Percentiles rank a stretch among this genome's conserved stretches.
phyloP scores from a whole-genome alignment of 441 rosid genomes.

The Corymbia citriodora region DNA sequence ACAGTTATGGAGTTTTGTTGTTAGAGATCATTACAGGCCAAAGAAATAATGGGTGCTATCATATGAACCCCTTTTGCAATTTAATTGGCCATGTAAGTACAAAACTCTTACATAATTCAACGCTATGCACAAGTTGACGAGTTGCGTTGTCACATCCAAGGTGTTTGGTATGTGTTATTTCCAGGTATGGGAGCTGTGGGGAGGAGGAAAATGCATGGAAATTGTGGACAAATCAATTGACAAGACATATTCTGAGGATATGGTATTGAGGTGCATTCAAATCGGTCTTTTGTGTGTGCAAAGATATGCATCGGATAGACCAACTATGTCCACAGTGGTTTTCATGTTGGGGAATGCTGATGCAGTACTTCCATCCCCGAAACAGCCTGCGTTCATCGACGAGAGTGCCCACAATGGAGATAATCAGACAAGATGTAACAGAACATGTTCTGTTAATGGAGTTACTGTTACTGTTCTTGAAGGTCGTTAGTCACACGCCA shows the following conservation, averaged over 20 bases:
- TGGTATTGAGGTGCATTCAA: conserved; percentile 1
- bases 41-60: not conserved
- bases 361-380: not conserved
- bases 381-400: not conserved
- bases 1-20: not conserved
- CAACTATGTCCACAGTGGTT: conserved; percentile 6
- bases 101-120: not conserved
- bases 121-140: not conserved
- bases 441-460: conserved; percentile 29
- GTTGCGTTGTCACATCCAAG: not conserved
- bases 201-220: not conserved
- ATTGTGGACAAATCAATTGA: not conserved
- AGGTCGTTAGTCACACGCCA: conserved; percentile 14
- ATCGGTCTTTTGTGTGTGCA: conserved; percentile 6
- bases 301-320: not conserved
- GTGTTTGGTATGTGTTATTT: not conserved
- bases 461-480: conserved; percentile 29
- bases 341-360: not conserved
- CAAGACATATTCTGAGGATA: not conserved
- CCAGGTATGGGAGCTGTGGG: conserved; percentile 15
- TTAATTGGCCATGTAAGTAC: not conserved
- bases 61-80: not conserved
- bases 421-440: not conserved
- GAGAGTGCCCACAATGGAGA: not conserved
- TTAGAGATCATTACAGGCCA: not conserved